Base-by-base conservation (phyloP, 495 filamentous ascomycete genomes). In the Hypoxylon perforatum region DNA sequence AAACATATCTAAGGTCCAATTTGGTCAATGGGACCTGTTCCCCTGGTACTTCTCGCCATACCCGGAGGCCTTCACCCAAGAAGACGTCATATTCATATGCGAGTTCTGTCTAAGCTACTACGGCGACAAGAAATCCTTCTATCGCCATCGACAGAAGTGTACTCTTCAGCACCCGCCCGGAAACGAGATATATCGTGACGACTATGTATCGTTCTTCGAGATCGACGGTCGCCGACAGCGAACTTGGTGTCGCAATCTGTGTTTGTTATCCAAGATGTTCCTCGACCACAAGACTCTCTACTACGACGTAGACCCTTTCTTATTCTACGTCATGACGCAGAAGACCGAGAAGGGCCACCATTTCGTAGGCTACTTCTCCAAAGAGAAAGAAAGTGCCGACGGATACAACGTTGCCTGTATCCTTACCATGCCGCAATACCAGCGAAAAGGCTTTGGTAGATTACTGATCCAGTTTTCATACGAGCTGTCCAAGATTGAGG, bases 1-100 rank as follows among this genome's bases (percentile, higher is more conserved):
- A 60, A 99, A 99, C 72, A 86, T 99, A 67, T 91, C 88, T 25
- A 90, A 88, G 30, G 88, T 98, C 2, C 95, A 99, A 77, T 97
- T 99, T 85, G 95, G 95, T 41, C 87, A 90, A 65, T 90, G 88
- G 77, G 92, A 97, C 67, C 83, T 99, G 46, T 94, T 96, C 75
- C 94, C 95, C 8, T 99, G 95, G 95, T 99, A 99, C 74, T 98
- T 98, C 78, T 97, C 93, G 8, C 96, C 95, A 1, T 99, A 99
- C 73, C 95, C 95, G 0, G 88, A 93, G 73, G 82, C 88, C 5
- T 97, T 93, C 75, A 88, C 90, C 12, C 91, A 96, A 62, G 88
- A 88, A 61, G 94, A 97, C 57, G 80, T 92, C 52, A 89, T 98
- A 66, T 97, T 92, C 80, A 96, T 99, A 74, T 97, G 96, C 83